Base-by-base conservation (phyloP, 2,329 filamentous ascomycete species). In the Didymella pomorum region DNA sequence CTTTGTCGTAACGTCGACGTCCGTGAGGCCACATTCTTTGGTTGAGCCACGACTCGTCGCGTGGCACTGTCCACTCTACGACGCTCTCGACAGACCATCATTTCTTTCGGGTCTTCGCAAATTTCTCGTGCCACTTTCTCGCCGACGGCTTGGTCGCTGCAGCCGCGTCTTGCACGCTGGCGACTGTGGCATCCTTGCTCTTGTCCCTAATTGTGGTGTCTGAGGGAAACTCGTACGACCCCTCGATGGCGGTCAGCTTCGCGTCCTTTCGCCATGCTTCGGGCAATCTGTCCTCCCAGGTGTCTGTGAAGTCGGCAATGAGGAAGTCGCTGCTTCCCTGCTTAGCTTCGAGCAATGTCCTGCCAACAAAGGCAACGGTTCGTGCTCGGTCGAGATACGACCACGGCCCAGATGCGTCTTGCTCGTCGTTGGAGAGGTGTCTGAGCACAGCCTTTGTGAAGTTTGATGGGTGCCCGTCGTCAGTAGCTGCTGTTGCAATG, bases 61-160 rank as follows among this genome's bases (percentile, higher is more conserved):
- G 46, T 46, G 33, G 56, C 56, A 58, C 56, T 50, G 56, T 58
- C 45, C 56, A 51, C 56, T 51, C 47, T 54, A 58, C 45, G 56
- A 52, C 52, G 50, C 41, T 29, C 56, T 51, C 46, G 9, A 46
- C 50, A 46, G 39, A 35, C 46, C 20, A 46, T 71, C 50, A 74
- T 54, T 66, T 69, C 41, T 72, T 72, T 42, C 74, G 68, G 9
- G 69, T 71, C 58, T 71, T 74, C 31, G 66, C 74, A 52, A 78
- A 75, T 59, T 70, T 77, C 46, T 77, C 76, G 57, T 78, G 76
- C 76, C 76, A 78, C 60, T 77, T 78, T n/a, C 75, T 70, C 28
- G 69, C 69, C 47, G 68, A 71, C 8, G 69, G 63, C 50, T 72
- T 71, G 7, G 65, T 52, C n/a, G 67, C 62, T 31, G 60, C 44